Percentiles rank a stretch among this genome's conserved stretches.
phyloP scores from a whole-genome alignment of 108 stramenopile species.

The Ochromonas danica region DNA sequence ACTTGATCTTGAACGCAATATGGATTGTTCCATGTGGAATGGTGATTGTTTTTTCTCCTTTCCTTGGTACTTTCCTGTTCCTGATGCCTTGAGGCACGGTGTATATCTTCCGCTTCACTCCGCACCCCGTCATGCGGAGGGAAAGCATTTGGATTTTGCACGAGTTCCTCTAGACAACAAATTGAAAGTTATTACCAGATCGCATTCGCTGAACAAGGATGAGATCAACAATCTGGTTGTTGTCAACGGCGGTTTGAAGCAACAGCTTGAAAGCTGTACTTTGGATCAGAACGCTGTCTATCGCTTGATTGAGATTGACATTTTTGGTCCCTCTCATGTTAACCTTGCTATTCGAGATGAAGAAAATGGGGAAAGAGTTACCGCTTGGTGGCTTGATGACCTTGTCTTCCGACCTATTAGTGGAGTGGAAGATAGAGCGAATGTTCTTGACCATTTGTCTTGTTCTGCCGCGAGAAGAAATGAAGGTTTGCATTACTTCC shows the following conservation, averaged over 20 bases:
- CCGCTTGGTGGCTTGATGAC: neutral
- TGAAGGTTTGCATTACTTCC: neutral
- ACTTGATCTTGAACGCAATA: too few relatives aligned
- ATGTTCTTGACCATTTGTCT: neutral
- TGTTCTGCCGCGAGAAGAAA: neutral
- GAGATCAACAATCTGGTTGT: neutral
- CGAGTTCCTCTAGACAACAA: neutral
- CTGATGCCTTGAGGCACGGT: neutral
- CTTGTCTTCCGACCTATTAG: neutral
- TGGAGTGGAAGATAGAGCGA: neutral
- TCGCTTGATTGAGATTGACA: neutral
- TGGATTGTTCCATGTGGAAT: neutral
- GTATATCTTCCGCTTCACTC: neutral
- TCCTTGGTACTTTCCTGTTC: slow-evolving; percentile 1
- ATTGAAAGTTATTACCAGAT: too few relatives aligned
- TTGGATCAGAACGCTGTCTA: neutral
- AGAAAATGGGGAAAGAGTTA: neutral
- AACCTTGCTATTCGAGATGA: neutral
- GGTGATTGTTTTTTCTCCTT: slow-evolving; percentile 1
- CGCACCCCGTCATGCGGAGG: neutral
- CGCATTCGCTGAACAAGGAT: neutral
- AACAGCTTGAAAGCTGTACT: too few relatives aligned
- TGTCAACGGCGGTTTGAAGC: too few relatives aligned
- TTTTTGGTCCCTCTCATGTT: neutral
- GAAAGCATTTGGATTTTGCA: too few relatives aligned